phyloP scores from a whole-genome alignment of 2,329 filamentous ascomycete species.

The Sodiomyces alkalinus region DNA sequence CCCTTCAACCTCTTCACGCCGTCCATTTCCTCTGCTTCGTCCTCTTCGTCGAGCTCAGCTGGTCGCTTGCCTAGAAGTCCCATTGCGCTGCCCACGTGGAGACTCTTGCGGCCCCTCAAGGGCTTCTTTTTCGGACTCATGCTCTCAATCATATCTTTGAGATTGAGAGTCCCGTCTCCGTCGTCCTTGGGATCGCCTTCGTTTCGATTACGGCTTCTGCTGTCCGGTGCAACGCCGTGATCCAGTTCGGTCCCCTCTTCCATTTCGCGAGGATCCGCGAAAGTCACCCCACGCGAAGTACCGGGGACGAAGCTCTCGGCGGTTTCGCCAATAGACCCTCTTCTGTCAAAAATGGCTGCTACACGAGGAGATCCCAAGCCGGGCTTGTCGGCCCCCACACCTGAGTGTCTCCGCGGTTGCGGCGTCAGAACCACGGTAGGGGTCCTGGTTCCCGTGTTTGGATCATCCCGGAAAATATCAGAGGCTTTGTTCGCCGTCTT shows the following conservation, averaged over 20 bases:
- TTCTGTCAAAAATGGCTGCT: constrained; percentile 53
- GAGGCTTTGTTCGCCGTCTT: constrained; percentile 3
- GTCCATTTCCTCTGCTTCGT: constrained; percentile 41
- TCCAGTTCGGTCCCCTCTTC: constrained; percentile 50
- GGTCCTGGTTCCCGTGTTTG: constrained; percentile 38
- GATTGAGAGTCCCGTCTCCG: constrained; percentile 47
- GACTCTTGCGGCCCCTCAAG: constrained; percentile 55
- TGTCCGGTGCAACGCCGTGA: constrained; percentile 42
- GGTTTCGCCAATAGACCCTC: constrained; percentile 55
- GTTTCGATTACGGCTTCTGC: constrained; percentile 41
- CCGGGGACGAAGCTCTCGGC: constrained; percentile 48
- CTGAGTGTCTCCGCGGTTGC: constrained; percentile 43
- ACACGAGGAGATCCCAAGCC: constrained; percentile 66
- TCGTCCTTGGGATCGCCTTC: constrained; percentile 37
- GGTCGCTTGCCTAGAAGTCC: constrained; percentile 64
- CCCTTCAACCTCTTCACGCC: constrained; percentile 55
- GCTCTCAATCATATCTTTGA: constrained; percentile 65
- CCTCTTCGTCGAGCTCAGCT: constrained; percentile 49
- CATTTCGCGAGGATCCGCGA: constrained; percentile 48
- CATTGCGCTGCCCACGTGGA: constrained; percentile 59
- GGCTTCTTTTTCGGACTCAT: constrained; percentile 61
- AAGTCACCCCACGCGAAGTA: constrained; percentile 34
- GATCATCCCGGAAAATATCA: constrained; percentile 36
- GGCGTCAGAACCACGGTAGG: constrained; percentile 51
- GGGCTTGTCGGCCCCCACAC: constrained; percentile 52